phyloP scores from a whole-genome alignment of 228 moss, liverwort and hornwort genomes.

The Sphagnum fallax region DNA sequence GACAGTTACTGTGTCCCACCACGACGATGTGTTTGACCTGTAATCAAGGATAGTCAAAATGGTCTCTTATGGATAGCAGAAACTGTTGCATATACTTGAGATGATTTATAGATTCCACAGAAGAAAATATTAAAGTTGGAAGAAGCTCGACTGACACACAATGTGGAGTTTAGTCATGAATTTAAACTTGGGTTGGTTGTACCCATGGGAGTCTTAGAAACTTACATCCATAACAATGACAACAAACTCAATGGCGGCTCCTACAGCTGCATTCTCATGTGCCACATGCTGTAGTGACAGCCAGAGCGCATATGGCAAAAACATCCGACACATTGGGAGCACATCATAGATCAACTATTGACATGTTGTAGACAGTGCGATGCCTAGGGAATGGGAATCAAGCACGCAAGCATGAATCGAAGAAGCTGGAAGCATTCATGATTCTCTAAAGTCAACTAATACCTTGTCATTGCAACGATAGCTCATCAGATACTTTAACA shows the following conservation, averaged over 20 bases:
- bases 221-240: constrained; percentile 43
- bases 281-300: neutral
- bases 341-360: neutral
- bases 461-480: neutral
- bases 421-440: neutral
- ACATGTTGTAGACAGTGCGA: neutral
- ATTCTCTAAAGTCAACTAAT: neutral
- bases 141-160: neutral
- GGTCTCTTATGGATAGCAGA: neutral
- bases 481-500: neutral
- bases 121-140: neutral
- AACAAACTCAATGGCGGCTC: constrained; percentile 57
- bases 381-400: neutral
- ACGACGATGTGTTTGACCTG: constrained; percentile 47
- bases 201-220: neutral
- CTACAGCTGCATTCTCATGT: constrained; percentile 14
- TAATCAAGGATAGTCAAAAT: neutral
- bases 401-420: neutral
- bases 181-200: neutral
- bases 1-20: constrained; percentile 48
- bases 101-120: neutral
- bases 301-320: neutral
- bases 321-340: constrained; percentile 2
- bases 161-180: neutral
- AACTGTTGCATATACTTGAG: neutral